Base-by-base conservation (phyloP, 805 yeast species). In the Saccharomycopsis fodiens region DNA sequence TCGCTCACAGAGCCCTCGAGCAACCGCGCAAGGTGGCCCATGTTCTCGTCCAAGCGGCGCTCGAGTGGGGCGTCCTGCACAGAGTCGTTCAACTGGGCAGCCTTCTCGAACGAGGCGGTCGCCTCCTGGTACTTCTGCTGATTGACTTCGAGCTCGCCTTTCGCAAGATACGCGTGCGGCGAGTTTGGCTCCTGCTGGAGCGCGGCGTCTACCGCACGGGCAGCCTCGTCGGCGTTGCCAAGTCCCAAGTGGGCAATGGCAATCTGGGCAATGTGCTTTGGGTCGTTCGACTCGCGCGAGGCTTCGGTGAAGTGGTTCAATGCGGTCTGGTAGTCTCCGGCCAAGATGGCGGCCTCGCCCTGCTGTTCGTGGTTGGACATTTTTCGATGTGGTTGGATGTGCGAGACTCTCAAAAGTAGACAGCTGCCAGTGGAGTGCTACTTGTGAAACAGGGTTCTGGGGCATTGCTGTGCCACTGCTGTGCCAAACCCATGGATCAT, bases 221-320 rank as follows among this genome's bases (percentile, higher is more conserved):
- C 25, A 21, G 52, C 52, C 4, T 38, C 20, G 15, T 41, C 41
- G 4, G 38, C 35, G 12, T 41, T 16, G 10, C 49, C 49, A 7
- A 48, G 25, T 6, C 45, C 48, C 32, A 48, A 39, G 20, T 37
- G 41, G 3, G 52, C 52, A 22, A 48, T 38, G 13, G 52, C 52
- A 20, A 40, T 45, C 16, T 48, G 45, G 13, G 52, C 52, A 6
- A 35, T 8, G 20, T 38, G 39, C 27, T 48, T 36, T 1, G 46
- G 41, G 12, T 41, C 39, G 7, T 34, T 32, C 19, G 22, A 27
- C 6, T 6, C 8, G 25, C 32, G 37, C 15, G 38, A 6, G 10
- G 52, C 52, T 8, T 45, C 32, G 16, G 38, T 34, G 30, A 45
- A 45, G 5, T 37, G 20, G 7, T 31, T n/a, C 8, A 45, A 34